A percentile compares a stretch with the other conserved stretches of the same genome.
Conservation (phyloP, 257 asterid genomes). For the Petunia axillaris region DNA sequence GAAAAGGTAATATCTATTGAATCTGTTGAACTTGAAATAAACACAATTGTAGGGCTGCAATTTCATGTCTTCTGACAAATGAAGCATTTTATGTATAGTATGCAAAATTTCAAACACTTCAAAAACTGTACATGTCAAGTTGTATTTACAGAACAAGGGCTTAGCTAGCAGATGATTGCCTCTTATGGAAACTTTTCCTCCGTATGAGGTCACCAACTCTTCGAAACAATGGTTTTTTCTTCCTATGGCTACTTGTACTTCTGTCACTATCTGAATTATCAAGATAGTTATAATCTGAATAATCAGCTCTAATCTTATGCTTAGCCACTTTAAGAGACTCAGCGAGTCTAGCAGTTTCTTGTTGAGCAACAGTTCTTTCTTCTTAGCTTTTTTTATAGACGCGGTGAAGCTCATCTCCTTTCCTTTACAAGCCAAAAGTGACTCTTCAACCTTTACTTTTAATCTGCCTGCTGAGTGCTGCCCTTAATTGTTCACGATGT, state of each 20-base stretch:
- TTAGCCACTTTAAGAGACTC: slow-evolving; percentile 58
- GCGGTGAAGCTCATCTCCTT: slow-evolving; percentile 73
- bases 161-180: slow-evolving; percentile 37
- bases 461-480: slow-evolving; percentile 47
- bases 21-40: background rate
- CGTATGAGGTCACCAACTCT: slow-evolving; percentile 67
- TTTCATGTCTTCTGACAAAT: background rate
- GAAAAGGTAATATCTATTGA: too few relatives aligned
- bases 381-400: slow-evolving; percentile 69
- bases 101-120: background rate
- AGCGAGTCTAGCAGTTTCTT: slow-evolving; percentile 43
- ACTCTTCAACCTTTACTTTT: slow-evolving; percentile 73
- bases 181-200: slow-evolving; percentile 49
- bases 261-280: slow-evolving; percentile 52
- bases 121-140: background rate
- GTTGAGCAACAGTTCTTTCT: slow-evolving; percentile 57
- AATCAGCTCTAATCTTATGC: slow-evolving; percentile 46
- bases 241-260: slow-evolving; percentile 39
- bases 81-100: background rate
- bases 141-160: background rate
- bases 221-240: slow-evolving; percentile 55
- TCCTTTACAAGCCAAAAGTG: slow-evolving; percentile 76
- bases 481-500: too few relatives aligned
- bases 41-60: background rate
- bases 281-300: slow-evolving; percentile 28